A percentile compares a stretch with the other conserved stretches of the same genome.
Evolutionary conservation across 2,329 filamentous ascomycete species (phyloP).

Genomic region (Alternaria conjuncta): DNA sequence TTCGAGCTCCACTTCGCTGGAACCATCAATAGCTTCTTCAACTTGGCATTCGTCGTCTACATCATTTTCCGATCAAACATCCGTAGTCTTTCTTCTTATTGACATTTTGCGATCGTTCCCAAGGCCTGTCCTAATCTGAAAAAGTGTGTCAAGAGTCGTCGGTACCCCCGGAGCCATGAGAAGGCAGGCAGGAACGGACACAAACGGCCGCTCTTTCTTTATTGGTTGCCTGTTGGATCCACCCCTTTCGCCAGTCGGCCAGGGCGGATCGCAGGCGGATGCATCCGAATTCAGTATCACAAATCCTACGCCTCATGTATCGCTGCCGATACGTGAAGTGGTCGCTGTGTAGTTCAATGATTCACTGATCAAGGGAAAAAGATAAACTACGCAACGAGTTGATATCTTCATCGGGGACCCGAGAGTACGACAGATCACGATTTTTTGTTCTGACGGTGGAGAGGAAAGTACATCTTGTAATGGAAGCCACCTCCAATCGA

Average conservation of each 20-base stretch:
- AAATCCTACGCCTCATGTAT: background rate
- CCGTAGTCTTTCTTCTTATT: fast-evolving
- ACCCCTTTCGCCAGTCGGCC: background rate
- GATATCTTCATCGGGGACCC: too few species aligned
- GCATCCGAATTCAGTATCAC: background rate
- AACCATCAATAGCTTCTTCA: background rate
- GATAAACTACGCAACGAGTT: background rate
- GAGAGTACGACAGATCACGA: background rate
- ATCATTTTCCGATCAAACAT: background rate
- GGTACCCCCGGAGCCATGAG: background rate
- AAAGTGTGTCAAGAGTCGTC: background rate
- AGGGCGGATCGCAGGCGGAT: background rate
- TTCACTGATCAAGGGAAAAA: background rate
- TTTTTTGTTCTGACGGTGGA: background rate
- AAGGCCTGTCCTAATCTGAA: background rate
- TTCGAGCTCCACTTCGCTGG: background rate
- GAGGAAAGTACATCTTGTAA: background rate
- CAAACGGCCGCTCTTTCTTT: background rate
- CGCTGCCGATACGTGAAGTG: background rate
- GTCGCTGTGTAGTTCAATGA: background rate
- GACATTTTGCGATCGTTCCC: background rate
- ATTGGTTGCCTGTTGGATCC: background rate
- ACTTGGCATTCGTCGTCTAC: background rate
- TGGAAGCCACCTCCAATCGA: background rate
- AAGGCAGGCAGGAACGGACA: background rate